Base-by-base conservation (phyloP, 2,329 filamentous ascomycete species). In the Colletotrichum spaethianum region DNA sequence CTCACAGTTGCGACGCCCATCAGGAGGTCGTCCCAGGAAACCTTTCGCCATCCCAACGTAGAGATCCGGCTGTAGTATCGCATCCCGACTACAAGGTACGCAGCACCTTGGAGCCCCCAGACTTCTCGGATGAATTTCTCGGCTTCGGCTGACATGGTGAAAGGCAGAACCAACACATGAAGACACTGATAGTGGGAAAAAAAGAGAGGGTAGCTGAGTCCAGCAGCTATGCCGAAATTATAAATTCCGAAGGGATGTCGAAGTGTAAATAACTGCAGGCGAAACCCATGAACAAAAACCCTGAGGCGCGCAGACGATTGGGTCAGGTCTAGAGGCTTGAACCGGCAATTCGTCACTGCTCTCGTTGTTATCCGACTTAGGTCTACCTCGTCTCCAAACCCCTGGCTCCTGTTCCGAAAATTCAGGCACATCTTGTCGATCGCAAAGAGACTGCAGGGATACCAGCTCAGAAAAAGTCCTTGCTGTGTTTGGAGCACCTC, bases 61-160 rank as follows among this genome's bases (percentile, higher is more conserved):
- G 60, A 63, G 12, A 36, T 11, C 2, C 69, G 69, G n/a, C 57
- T 68, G 57, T 72, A 72, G 57, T 73, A 74, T 6, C 72, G 72
- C 40, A 74, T 52, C 4, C 70, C 70, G 20, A 74, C 69, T 14
- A 74, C 61, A 9, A 70, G 48, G 36, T 74, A 74, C 1, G 70
- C 70, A 6, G 56, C 65, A 20, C 64, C 70, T 33, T 74, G 72
- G 23, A 74, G 63, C 28, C 69, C 72, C 72, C 72, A 74, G 55
- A 73, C 72, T 18, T 74, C 72, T n/a, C 50, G 70, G 23, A 74
- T 72, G 31, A 74, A 74, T 7, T 11, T 31, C 2, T 68, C 38
- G 12, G 69, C 64, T 38, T 60, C 69, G 33, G 38, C 64, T 40
- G 69, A 68, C 69, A 72, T 72, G 2, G 6, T 18, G 18, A 28